These are phyloP conservation scores for Hemisphaericaspora xylofermentans DNA, from an alignment of 1,139 yeast species.

Conservation along the genomic window DNA sequence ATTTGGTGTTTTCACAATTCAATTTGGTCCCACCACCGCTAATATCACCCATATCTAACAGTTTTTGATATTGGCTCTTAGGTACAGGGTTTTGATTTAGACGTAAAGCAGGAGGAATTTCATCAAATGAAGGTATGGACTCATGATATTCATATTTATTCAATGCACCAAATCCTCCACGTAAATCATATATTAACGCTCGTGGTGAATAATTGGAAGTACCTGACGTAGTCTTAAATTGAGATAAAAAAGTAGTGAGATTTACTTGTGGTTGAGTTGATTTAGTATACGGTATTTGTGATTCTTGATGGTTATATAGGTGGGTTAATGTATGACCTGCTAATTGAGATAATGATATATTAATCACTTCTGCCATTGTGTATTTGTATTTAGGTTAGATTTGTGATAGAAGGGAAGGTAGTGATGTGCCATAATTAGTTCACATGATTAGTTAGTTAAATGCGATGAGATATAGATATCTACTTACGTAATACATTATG, in stretches of 20 bases:
- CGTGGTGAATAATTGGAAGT: slow-evolving; percentile 76
- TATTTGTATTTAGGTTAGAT: background rate
- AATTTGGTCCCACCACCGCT: slow-evolving; percentile 32
- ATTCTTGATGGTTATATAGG: slow-evolving; percentile 76
- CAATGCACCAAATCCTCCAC: slow-evolving; percentile 63
- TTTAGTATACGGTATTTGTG: slow-evolving; percentile 55
- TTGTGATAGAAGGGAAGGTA: background rate
- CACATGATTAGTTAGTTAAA: too few species aligned
- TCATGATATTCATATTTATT: slow-evolving; percentile 52
- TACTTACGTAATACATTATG: too few species aligned
- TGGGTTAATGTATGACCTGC: slow-evolving; percentile 78
- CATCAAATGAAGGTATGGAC: slow-evolving; percentile 11
- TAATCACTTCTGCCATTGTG: slow-evolving; percentile 52
- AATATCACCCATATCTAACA: slow-evolving; percentile 62
- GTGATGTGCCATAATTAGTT: too few species aligned
- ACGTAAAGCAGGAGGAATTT: slow-evolving; percentile 2
- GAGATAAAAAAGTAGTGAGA: slow-evolving; percentile 31
- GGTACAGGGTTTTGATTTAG: slow-evolving; percentile 8
- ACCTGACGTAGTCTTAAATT: slow-evolving; percentile 39
- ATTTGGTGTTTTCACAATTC: slow-evolving; percentile 44
- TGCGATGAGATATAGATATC: too few species aligned
- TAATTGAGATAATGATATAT: slow-evolving; percentile 65
- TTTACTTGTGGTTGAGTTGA: slow-evolving; percentile 27
- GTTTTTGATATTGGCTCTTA: slow-evolving; percentile 59
- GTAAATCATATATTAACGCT: slow-evolving; percentile 72